A percentile compares a stretch with the other conserved stretches of the same genome.
Conservation (phyloP, 2,329 filamentous ascomycete species). For the Trichocomaceae sp. region DNA sequence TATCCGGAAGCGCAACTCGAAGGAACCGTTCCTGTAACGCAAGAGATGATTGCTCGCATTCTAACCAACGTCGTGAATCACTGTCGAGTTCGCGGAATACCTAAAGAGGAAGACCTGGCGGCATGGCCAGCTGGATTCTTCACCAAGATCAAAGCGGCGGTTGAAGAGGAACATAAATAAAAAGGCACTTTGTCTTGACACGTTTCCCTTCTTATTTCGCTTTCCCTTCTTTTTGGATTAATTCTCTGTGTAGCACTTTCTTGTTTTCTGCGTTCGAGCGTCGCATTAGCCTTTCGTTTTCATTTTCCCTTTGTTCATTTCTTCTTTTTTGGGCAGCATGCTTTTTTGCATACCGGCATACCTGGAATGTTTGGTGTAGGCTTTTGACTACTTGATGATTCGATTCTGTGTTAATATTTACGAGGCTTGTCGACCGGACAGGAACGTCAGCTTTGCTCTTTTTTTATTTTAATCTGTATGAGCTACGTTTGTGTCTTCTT, state of each 20-base stretch:
- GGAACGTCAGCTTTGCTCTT: neutral
- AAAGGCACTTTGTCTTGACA: neutral
- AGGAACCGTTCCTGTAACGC: slow-evolving; percentile 45
- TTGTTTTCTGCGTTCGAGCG: slow-evolving; percentile 9
- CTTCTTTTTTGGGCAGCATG: neutral
- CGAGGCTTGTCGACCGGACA: slow-evolving; percentile 1
- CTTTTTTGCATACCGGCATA: slow-evolving; percentile 1
- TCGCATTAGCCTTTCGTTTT: slow-evolving; percentile 8
- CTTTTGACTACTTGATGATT: slow-evolving; percentile 1
- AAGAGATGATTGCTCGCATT: slow-evolving; percentile 55
- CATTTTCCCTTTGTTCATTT: neutral
- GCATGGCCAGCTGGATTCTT: slow-evolving; percentile 45
- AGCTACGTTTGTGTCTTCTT: neutral
- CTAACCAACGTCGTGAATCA: slow-evolving; percentile 55
- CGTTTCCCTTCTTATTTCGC: neutral
- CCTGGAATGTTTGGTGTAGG: slow-evolving; percentile 6
- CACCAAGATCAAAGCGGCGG: slow-evolving; percentile 41
- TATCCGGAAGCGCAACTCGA: slow-evolving; percentile 48
- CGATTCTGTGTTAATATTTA: slow-evolving; percentile 12
- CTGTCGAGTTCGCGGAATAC: slow-evolving; percentile 50
- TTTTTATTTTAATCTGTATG: slow-evolving; percentile 6
- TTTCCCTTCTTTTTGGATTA: slow-evolving; percentile 1
- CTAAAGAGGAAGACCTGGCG: slow-evolving; percentile 50
- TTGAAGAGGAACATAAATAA: slow-evolving; percentile 35
- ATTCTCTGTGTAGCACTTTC: neutral